These are phyloP conservation scores for Phanerochaete sordida DNA, from an alignment of 768 basidiomycete genomes.

Conservation along the genomic window DNA sequence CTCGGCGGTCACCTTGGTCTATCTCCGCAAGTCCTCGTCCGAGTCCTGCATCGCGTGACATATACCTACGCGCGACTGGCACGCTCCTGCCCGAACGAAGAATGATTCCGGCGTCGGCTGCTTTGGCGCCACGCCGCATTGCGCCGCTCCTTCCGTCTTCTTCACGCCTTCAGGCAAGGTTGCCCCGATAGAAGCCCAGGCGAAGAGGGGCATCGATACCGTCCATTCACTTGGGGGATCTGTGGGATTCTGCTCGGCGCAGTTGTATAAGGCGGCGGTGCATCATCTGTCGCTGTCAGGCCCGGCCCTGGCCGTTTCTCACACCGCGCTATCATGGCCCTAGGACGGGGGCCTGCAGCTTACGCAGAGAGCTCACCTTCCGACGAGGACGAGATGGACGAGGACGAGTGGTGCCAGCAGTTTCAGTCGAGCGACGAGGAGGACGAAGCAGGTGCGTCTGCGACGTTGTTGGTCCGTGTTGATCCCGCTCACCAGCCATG, in stretches of 20 bases:
- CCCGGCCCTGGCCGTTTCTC: not conserved
- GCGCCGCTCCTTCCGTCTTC: not conserved
- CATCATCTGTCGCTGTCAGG: not conserved
- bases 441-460: not conserved
- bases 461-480: not conserved
- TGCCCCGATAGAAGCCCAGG: not conserved
- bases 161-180: not conserved
- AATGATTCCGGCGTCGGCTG: too few species aligned
- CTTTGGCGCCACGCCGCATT: not conserved
- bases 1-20: not conserved
- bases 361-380: not conserved
- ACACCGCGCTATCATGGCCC: not conserved
- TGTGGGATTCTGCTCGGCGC: not conserved
- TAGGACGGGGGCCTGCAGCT: not conserved
- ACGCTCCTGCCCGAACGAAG: not conserved
- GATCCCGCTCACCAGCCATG: not conserved
- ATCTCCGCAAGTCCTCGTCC: too few species aligned
- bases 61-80: too few species aligned
- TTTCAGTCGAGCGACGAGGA: not conserved
- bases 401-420: not conserved
- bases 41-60: too few species aligned
- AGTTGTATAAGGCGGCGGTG: not conserved
- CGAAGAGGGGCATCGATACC: not conserved
- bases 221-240: not conserved
- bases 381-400: not conserved